Conservation (phyloP, 345 rosid genomes). For the Syzygium oleosum region DNA sequence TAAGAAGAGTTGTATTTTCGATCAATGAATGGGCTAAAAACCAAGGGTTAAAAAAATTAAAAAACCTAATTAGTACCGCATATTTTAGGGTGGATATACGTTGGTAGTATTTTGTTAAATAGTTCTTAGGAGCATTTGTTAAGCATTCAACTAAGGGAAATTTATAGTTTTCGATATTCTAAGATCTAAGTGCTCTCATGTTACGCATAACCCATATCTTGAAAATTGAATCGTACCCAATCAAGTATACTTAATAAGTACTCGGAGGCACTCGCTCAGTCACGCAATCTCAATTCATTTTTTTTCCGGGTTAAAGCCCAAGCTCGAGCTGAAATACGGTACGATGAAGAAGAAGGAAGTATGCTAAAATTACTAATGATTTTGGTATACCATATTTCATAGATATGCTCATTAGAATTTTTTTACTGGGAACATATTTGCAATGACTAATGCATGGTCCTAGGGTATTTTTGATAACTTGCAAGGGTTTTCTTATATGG, state of each 20-base stretch:
- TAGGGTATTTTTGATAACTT: neutral
- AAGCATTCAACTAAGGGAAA: neutral
- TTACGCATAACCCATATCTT: neutral
- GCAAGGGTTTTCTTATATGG: neutral
- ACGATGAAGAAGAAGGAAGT: neutral
- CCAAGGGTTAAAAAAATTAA: neutral
- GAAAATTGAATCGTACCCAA: neutral
- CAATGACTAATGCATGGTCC: neutral
- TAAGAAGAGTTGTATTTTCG: neutral
- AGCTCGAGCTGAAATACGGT: neutral
- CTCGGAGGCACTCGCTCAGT: neutral
- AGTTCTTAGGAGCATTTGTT: neutral
- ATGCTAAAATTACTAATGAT: neutral
- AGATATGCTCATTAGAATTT: neutral
- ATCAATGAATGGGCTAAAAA: neutral
- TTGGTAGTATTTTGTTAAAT: neutral
- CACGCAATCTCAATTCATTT: neutral
- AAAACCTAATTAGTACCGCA: neutral
- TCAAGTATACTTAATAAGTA: neutral
- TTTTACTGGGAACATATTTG: neutral
- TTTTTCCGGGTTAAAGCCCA: rapidly evolving
- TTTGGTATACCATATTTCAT: neutral
- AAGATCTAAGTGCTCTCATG: rapidly evolving
- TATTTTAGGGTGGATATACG: neutral
- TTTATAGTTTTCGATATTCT: rapidly evolving